These are phyloP conservation scores for Brassica nigra DNA, from an alignment of 345 rosid genomes.

Conservation along the genomic window DNA sequence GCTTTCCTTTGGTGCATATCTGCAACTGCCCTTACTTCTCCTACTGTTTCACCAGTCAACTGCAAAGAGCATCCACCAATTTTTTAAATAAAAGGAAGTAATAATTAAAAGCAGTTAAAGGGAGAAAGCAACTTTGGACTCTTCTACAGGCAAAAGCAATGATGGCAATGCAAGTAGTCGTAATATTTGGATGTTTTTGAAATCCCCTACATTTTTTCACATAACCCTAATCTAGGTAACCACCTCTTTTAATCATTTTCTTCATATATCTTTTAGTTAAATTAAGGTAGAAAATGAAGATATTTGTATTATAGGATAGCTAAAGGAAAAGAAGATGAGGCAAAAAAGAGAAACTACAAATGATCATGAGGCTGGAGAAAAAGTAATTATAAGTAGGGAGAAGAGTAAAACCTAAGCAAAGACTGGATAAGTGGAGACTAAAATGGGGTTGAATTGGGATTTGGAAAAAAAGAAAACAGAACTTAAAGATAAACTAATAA, in stretches of 20 bases:
- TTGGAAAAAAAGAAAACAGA: conserved; percentile 18
- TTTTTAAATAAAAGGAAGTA: conserved; percentile 28
- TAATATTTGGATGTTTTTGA: conserved; percentile 23
- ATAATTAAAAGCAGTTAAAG: conserved; percentile 41
- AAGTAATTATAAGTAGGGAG: conserved; percentile 19
- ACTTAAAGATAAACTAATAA: conserved; percentile 30
- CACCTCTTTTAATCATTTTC: conserved; percentile 21
- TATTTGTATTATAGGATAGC: conserved; percentile 20
- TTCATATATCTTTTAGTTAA: conserved; percentile 12
- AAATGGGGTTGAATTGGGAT: conserved; percentile 19
- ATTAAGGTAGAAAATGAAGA: neutral
- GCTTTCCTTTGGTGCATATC: conserved; percentile 99
- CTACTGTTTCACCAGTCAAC: conserved; percentile 99
- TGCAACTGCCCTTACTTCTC: conserved; percentile 99
- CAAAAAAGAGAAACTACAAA: conserved; percentile 21
- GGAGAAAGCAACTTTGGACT: conserved; percentile 44
- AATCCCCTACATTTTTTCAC: conserved; percentile 15
- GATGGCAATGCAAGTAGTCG: conserved; percentile 41
- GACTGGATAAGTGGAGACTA: conserved; percentile 12
- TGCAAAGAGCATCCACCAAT: conserved; percentile 42
- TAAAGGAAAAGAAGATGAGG: conserved; percentile 9
- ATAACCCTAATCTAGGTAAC: conserved; percentile 32
- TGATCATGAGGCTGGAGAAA: conserved; percentile 30
- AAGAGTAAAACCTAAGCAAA: conserved; percentile 42
- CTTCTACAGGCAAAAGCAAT: conserved; percentile 47